Base-by-base conservation (phyloP, 164 flowering plant species). In the Brasenia schreberi region DNA sequence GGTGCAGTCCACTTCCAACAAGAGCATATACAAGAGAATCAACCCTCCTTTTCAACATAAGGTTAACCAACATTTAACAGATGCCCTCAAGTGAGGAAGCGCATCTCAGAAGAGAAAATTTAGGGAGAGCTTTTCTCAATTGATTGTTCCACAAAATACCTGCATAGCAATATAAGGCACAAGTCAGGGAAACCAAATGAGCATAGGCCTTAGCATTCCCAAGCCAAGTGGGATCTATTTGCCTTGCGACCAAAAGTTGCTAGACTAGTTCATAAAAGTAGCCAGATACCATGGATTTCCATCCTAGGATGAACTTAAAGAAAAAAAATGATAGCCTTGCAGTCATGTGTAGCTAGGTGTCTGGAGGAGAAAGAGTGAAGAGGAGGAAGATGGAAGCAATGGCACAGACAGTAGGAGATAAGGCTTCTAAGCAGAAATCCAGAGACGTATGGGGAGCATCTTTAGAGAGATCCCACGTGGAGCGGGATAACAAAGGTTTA, bases 131-230 rank as follows among this genome's bases (percentile, higher is more conserved):
- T 14, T 74, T 77, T 77, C 18, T 68, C 72, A 49, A 64, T 63
- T 10, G 81, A 76, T 71, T 81, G 82, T 80, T 81, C 85, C 45
- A 65, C 42, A 17, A 84, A 83, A 71, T 82, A 84, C 79, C 87
- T 84, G 56, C 67, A 73, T 43, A n/a, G 6, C 19, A 67, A 18
- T 3, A 67, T 56, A 27, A 23, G 19, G 56, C 66, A 65, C 19
- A n/a, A 43, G 19, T 65, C 6, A 44, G 18, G 56, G 12, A 49
- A 49, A 9, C 56, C 12, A 49, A 49, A 49, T 49, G 14, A 9
- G 16, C 4, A 33, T 33, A 33, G 39, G 39, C 39, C 39, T 33
- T 33, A 3, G 39, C 39, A 33, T 33, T 49, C 56, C 14, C 10
- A 49, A 14, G 9, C 3, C 27, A n/a, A 42, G 17, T n/a, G 39